Percentiles rank a stretch among this genome's conserved stretches.
Evolutionary conservation across 2,329 filamentous ascomycete species (phyloP).

Genomic region (Exophiala xenobiotica): DNA sequence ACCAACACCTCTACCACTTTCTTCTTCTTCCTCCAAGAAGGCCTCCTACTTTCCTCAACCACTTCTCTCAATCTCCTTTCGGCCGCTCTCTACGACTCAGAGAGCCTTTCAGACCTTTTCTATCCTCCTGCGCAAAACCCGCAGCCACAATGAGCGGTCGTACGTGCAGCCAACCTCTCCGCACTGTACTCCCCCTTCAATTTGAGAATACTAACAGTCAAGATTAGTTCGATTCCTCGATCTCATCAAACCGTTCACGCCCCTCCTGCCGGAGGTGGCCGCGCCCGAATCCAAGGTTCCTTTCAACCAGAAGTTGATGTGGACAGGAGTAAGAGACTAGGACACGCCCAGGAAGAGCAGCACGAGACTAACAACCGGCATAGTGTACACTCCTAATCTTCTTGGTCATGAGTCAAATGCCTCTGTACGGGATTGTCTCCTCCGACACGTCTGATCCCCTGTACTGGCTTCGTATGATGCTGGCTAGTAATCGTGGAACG

Average conservation of each 20-base stretch:
- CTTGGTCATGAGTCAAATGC: conserved; percentile 99
- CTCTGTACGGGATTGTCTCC: conserved; percentile 97
- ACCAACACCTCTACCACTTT: neutral
- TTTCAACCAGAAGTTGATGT: conserved; percentile 98
- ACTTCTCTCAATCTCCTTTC: neutral
- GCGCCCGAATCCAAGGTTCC: conserved; percentile 97
- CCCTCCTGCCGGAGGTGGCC: conserved; percentile 98
- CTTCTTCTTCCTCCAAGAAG: too few species aligned
- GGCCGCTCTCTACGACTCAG: neutral
- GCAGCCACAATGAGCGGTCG: conserved; percentile 26
- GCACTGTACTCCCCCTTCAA: conserved; percentile 8
- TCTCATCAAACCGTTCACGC: conserved; percentile 98
- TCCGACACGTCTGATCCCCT: conserved; percentile 97
- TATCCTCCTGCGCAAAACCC: conserved; percentile 4
- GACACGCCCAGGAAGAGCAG: conserved; percentile 3
- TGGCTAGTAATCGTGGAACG: conserved; percentile 96
- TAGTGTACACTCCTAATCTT: conserved; percentile 92
- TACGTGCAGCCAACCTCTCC: conserved; percentile 16
- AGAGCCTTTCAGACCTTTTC: neutral
- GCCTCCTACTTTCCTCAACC: too few species aligned
- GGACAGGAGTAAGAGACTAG: conserved; percentile 66
- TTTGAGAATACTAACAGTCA: conserved; percentile 19
- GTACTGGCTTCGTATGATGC: conserved; percentile 99
- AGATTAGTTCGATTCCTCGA: conserved; percentile 92
- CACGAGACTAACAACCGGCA: conserved; percentile 19